Percentiles rank a stretch among this genome's conserved stretches.
Evolutionary conservation across 176 grass and related monocot genomes (phyloP).

Genomic region (Cymbopogon citratus): DNA sequence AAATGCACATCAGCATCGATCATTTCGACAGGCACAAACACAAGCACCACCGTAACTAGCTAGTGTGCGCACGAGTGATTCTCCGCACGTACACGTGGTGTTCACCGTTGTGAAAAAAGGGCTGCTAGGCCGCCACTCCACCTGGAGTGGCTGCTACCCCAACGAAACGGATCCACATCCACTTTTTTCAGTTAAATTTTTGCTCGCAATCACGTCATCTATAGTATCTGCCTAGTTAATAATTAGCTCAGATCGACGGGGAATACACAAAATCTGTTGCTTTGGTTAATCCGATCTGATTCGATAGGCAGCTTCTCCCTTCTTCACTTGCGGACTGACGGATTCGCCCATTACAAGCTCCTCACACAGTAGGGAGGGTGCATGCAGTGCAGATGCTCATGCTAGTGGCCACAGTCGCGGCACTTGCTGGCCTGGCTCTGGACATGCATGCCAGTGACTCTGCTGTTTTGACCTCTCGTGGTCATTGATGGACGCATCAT

Average conservation of each 20-base stretch:
- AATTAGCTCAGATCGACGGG: no score
- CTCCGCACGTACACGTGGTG: not conserved
- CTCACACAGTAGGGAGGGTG: no score
- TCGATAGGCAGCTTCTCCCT: not conserved
- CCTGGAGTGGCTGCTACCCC: conserved; percentile 23
- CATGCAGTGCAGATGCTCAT: no score
- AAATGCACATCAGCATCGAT: not conserved
- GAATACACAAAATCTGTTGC: no score
- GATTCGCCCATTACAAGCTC: not conserved
- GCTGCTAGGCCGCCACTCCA: not conserved
- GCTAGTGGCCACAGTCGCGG: conserved; percentile 22
- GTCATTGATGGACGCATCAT: no score
- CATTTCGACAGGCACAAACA: not conserved
- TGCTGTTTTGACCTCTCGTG: no score
- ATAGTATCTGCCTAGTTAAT: no score
- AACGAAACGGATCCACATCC: not conserved
- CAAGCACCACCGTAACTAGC: not conserved
- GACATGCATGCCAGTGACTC: not conserved
- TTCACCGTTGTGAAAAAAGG: not conserved
- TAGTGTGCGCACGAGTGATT: not conserved
- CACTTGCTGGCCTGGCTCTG: not conserved
- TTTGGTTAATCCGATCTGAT: no score
- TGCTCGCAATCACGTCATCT: no score
- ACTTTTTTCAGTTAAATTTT: not conserved
- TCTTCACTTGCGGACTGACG: not conserved